phyloP scores from a whole-genome alignment of 331 rosid species.

The Dryas integrifolia region DNA sequence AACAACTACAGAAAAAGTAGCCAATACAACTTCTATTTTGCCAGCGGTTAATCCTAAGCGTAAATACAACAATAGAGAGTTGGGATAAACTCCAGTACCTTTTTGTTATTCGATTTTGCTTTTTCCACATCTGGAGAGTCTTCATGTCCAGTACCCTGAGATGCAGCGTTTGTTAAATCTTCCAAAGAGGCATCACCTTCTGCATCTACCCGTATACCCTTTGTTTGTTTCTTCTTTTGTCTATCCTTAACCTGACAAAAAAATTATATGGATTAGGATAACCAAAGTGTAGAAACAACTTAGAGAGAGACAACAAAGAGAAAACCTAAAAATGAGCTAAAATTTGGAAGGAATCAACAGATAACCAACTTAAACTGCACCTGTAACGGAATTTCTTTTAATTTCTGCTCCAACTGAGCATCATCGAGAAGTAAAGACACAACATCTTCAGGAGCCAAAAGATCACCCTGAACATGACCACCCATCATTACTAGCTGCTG shows the following conservation, averaged over 20 bases:
- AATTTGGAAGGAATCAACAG: background rate
- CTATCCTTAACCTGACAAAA: slow-evolving; percentile 67
- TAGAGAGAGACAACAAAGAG: background rate
- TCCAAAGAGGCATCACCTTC: slow-evolving; percentile 95
- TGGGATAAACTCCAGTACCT: slow-evolving; percentile 44
- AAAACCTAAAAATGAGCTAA: background rate
- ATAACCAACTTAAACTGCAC: slow-evolving; percentile 33
- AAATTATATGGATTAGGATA: slow-evolving; percentile 12
- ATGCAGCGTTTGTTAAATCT: slow-evolving; percentile 46
- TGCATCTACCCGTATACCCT: slow-evolving; percentile 77
- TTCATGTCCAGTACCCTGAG: slow-evolving; percentile 50
- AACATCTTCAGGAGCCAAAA: slow-evolving; percentile 96
- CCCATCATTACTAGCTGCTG: slow-evolving; percentile 70
- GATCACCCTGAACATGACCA: slow-evolving; percentile 85
- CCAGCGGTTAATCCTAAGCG: slow-evolving; percentile 6
- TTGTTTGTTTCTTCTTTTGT: slow-evolving; percentile 72
- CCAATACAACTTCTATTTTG: background rate
- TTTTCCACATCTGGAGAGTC: slow-evolving; percentile 53
- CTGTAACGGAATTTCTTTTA: slow-evolving; percentile 77
- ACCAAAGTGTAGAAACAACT: background rate
- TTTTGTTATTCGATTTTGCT: slow-evolving; percentile 62
- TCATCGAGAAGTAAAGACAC: slow-evolving; percentile 94
- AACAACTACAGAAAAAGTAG: slow-evolving; percentile 5
- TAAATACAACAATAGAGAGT: background rate
- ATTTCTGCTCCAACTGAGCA: slow-evolving; percentile 88